Percentiles rank a stretch among this genome's conserved stretches.
Conservation (phyloP, 768 basidiomycete genomes). For the Podaxis sp. region DNA sequence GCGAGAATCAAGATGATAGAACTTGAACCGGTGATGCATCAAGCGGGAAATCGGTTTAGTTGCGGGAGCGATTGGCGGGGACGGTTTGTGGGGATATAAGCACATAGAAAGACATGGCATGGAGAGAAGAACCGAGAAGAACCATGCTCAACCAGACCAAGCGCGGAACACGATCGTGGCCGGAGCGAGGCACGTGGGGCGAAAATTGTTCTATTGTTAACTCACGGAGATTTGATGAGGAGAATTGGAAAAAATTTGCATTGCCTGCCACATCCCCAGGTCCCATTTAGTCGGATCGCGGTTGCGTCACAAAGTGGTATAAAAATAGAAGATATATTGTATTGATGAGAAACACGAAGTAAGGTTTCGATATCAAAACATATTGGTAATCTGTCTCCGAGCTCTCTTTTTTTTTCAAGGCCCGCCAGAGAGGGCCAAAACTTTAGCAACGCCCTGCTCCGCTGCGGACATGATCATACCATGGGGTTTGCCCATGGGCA, state of each 20-base stretch:
- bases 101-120: no score
- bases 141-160: neutral
- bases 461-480: slow-evolving; percentile 55
- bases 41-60: no score
- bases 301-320: neutral
- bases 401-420: slow-evolving; percentile 27
- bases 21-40: no score
- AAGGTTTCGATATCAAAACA: neutral
- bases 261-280: neutral
- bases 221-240: neutral
- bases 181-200: neutral
- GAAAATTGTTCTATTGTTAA: neutral
- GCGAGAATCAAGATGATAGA: neutral
- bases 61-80: no score
- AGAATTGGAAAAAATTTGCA: neutral
- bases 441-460: slow-evolving; percentile 55
- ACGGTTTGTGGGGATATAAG: no score
- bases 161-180: neutral
- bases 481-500: slow-evolving; percentile 60
- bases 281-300: neutral
- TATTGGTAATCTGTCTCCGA: neutral
- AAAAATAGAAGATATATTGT: neutral
- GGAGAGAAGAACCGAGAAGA: neutral
- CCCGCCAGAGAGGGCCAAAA: slow-evolving; percentile 52
- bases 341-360: neutral